Evolutionary conservation across 805 yeast genomes (phyloP).

Genomic region (Torulaspora franciscae): DNA sequence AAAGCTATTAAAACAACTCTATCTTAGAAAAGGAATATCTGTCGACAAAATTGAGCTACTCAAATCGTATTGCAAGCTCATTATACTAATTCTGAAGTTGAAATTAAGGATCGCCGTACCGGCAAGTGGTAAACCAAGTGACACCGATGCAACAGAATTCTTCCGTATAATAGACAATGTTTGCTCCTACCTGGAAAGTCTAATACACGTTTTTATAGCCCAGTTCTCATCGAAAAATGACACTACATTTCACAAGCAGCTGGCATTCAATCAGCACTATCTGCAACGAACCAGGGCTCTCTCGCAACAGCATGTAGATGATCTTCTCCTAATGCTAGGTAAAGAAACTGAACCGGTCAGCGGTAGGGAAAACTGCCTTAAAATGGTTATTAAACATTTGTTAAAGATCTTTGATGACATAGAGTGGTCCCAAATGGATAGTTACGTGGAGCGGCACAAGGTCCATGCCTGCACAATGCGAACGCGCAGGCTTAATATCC

Average conservation of each 20-base stretch:
- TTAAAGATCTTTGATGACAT: constrained; percentile 7
- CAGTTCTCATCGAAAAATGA: constrained; percentile 2
- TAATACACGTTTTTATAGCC: constrained; percentile 9
- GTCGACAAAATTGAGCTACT: constrained; percentile 2
- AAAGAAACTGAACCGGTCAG: background rate
- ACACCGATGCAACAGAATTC: constrained; percentile 2
- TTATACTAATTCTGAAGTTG: constrained; percentile 9
- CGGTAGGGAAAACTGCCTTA: constrained; percentile 2
- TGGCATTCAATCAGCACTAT: constrained; percentile 12
- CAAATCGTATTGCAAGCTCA: constrained; percentile 10
- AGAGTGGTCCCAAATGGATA: constrained; percentile 6
- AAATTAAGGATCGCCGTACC: constrained; percentile 1
- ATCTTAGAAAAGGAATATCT: constrained; percentile 1
- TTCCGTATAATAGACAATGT: constrained; percentile 6
- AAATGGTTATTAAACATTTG: constrained; percentile 8
- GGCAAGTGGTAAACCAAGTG: background rate
- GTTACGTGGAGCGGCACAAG: constrained; percentile 4
- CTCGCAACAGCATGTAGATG: constrained; percentile 12
- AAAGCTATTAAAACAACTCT: constrained; percentile 7
- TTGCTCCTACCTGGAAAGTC: constrained; percentile 11
- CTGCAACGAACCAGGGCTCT: constrained; percentile 5
- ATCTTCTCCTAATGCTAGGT: constrained; percentile 4
- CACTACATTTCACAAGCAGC: background rate
- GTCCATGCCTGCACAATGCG: constrained; percentile 4
- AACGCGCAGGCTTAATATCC: constrained; percentile 15